Conservation (phyloP, 352 stramenopile species). For the Phytophthora quininea region DNA sequence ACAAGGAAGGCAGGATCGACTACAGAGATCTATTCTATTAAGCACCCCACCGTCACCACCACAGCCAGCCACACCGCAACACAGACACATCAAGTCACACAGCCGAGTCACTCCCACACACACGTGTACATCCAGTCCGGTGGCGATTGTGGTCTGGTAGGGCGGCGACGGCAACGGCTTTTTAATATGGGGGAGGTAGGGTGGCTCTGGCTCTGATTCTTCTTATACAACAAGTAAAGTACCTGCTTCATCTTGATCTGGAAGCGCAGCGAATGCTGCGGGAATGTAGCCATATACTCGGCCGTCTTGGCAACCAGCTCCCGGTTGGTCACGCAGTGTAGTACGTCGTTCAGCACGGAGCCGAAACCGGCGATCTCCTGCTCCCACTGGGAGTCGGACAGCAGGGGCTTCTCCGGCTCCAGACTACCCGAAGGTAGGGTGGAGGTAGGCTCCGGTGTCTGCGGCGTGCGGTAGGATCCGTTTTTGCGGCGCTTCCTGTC, state of each 20-base stretch:
- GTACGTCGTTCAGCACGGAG: conserved; percentile 71
- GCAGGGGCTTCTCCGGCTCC: conserved; percentile 37
- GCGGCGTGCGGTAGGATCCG: background rate
- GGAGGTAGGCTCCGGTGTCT: too few relatives aligned
- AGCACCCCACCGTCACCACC: conserved; percentile 19
- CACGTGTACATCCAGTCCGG: background rate
- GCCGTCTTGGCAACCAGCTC: conserved; percentile 79
- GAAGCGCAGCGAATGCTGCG: conserved; percentile 76
- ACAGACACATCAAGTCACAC: background rate
- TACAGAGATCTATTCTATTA: conserved; percentile 42
- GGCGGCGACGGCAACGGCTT: conserved; percentile 18
- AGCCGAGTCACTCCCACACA: background rate
- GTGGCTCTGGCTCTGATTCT: background rate
- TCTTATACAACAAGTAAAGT: conserved; percentile 17
- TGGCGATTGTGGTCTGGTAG: conserved; percentile 2
- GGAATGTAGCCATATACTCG: conserved; percentile 74
- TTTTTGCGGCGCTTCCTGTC: conserved; percentile 31
- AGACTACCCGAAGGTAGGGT: background rate
- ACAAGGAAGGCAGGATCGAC: conserved; percentile 8
- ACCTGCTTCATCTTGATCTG: conserved; percentile 92
- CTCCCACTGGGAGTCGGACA: conserved; percentile 74
- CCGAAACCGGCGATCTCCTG: conserved; percentile 80
- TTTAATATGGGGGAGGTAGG: conserved; percentile 13
- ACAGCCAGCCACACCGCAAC: conserved; percentile 5
- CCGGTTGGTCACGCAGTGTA: conserved; percentile 69